Evolutionary conservation across 176 grass and related monocot species (phyloP), one percentile per base, ranked within the genome.

Genomic region (Echinochloa phyllopogon): DNA sequence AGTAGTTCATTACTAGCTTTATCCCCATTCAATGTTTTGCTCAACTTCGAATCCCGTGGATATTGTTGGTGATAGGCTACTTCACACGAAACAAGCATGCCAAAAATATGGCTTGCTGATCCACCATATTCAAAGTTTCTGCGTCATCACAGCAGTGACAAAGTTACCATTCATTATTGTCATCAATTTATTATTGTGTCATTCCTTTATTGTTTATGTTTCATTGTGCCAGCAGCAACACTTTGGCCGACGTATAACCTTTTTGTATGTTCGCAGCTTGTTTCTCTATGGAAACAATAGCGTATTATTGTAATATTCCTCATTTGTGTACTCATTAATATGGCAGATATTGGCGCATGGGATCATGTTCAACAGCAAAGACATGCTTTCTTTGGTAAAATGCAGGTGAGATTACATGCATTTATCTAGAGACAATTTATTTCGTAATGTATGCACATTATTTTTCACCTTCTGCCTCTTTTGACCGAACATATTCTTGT

Each of bases 281-380:
- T 48, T 82, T 72, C 33, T 18, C 16, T 79, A 15, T 27, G 23
- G 4, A 40, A n/a, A 90, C 43, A 49, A 14, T 51, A 74, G 3
- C 4, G 5, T 57, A 66, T 71, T 27, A 67, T 82, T 65, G 10
- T 49, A 42, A 72, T 78, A 12, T 77, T 86, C 29, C 9, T 79
- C 48, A 41, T 44, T 38, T 10, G 4, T 75, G 66, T 63, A 50
- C 13, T 10, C 12, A 86, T 41, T 39, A 76, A 86, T 57, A 53
- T 79, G 23, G 41, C 83, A 99, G 94, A 96, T 42, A 82, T 99
- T 86, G 96, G 96, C 21, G 91, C 93, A 10, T 99, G 93, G 96
- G 89, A 99, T 70, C 88, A 96, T 94, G 82, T 99, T 89, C 83
- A 91, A 89, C 81, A 94, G 37, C 96, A 99, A 90, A 92, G 96